Percentiles rank a stretch among this genome's conserved stretches.
phyloP scores from a whole-genome alignment of 257 asterid genomes.

The Penstemon barbatus region DNA sequence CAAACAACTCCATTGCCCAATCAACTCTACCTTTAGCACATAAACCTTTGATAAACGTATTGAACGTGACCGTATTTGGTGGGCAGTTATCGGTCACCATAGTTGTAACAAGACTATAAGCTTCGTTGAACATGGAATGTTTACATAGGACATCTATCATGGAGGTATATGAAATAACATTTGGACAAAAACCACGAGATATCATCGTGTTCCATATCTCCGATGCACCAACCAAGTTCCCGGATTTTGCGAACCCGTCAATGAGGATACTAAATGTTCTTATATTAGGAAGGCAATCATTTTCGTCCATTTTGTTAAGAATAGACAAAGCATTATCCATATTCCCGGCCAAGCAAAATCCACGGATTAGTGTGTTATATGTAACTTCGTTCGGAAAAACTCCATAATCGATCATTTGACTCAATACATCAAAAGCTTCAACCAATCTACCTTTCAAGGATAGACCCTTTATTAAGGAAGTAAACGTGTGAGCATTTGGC shows the following conservation, averaged over 20 bases:
- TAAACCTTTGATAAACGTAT: constrained; percentile 61
- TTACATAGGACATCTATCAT: constrained; percentile 75
- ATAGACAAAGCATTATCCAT: constrained; percentile 48
- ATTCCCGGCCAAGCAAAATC: constrained; percentile 66
- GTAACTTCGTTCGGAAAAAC: constrained; percentile 67
- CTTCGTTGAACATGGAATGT: constrained; percentile 64
- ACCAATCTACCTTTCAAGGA: constrained; percentile 45
- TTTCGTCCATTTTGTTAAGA: constrained; percentile 54
- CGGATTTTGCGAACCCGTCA: constrained; percentile 65
- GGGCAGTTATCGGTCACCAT: constrained; percentile 62
- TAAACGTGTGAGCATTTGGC: constrained; percentile 71
- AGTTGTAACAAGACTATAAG: constrained; percentile 53
- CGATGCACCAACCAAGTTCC: constrained; percentile 63
- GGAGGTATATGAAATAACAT: constrained; percentile 76
- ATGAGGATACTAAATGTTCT: constrained; percentile 65
- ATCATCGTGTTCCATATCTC: constrained; percentile 87
- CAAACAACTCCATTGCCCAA: constrained; percentile 66
- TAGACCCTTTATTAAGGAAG: constrained; percentile 77
- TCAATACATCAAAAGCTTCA: constrained; percentile 65
- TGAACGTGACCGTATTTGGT: constrained; percentile 70
- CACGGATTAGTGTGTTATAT: constrained; percentile 64
- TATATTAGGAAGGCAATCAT: constrained; percentile 52
- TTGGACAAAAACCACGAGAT: constrained; percentile 54
- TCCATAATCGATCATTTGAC: constrained; percentile 53
- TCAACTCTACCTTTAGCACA: constrained; percentile 58